Evolutionary conservation across 306 rosid genomes (phyloP), one percentile per base, ranked within the genome.

Genomic region (Prunus kanzakura): DNA sequence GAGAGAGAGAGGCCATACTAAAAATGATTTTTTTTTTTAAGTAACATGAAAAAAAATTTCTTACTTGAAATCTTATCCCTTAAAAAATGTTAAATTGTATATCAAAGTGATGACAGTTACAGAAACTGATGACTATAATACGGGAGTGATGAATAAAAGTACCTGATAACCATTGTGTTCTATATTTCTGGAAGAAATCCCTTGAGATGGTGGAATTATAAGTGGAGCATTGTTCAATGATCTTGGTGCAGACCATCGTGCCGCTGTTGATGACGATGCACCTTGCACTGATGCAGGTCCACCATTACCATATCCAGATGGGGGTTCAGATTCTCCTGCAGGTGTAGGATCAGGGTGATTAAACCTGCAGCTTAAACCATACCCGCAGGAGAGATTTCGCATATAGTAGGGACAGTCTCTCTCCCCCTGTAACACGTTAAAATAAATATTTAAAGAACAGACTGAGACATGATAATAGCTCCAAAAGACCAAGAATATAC

Each of bases 141-240:
- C 14, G 62, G 69, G 23, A 52, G 43, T 19, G 60, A 69, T 8
- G 32, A 23, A 43, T 67, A 61, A 38, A 3, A 11, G 47, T 85
- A 94, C 98, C 98, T 89, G 97, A 85, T 87, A 91, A 55, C 88
- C 88, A 78, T 86, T 92, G 97, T 96, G 92, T 38, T 95, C 96
- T 69, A 90, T 23, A 81, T 78, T 77, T 68, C 72, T 86, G 4
- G 89, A 76, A 83, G 96, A 73, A 84, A 86, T 75, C 69, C 83
- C 91, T 76, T 35, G 96, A 72, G 82, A 67, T 43, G 94, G 93
- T 32, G 91, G 55, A 78, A 83, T 71, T 85, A 89, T 23, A 38
- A 7, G 74, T 88, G 76, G 65, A 90, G 52, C 15, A 47, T 11
- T 47, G 15, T 47, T 12, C 52, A 47, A 47, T 47, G 52, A 47